These are phyloP conservation scores for Nakaseomyces nivariensis DNA, from an alignment of 1,139 yeast species.

Conservation along the genomic window DNA sequence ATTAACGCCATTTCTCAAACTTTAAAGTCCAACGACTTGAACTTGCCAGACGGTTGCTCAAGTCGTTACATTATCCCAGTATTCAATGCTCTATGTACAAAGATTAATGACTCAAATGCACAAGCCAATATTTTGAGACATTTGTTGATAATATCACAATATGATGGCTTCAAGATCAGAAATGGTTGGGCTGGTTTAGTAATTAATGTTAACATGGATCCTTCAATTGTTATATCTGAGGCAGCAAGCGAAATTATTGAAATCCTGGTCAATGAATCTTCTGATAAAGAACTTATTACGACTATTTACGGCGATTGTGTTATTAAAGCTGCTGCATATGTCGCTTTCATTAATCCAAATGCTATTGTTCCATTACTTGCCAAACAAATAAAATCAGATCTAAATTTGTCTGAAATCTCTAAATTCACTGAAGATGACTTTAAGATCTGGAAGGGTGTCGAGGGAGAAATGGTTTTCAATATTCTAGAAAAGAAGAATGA, in stretches of 20 bases:
- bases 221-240: slow-evolving; percentile 45
- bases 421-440: slow-evolving; percentile 37
- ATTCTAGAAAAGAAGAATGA: slow-evolving; percentile 40
- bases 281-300: slow-evolving; percentile 13
- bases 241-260: slow-evolving; percentile 35
- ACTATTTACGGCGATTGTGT: slow-evolving; percentile 32
- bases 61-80: slow-evolving; percentile 33
- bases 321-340: slow-evolving; percentile 49
- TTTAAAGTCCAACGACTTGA: slow-evolving; percentile 7
- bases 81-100: slow-evolving; percentile 38
- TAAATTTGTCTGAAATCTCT: slow-evolving; percentile 29
- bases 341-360: slow-evolving; percentile 62
- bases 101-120: slow-evolving; percentile 28
- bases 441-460: slow-evolving; percentile 56
- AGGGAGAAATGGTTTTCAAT: slow-evolving; percentile 62
- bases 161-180: slow-evolving; percentile 34
- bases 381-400: slow-evolving; percentile 34
- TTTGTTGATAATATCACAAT: slow-evolving; percentile 49
- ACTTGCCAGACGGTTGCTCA: slow-evolving; percentile 12
- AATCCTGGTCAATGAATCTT: slow-evolving; percentile 23
- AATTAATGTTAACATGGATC: slow-evolving; percentile 52
- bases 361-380: slow-evolving; percentile 45
- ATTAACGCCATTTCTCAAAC: slow-evolving; percentile 18
- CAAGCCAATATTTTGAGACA: slow-evolving; percentile 36
- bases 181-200: slow-evolving; percentile 77